Base-by-base conservation (phyloP, 352 stramenopile species). In the Phytophthora aleatoria region DNA sequence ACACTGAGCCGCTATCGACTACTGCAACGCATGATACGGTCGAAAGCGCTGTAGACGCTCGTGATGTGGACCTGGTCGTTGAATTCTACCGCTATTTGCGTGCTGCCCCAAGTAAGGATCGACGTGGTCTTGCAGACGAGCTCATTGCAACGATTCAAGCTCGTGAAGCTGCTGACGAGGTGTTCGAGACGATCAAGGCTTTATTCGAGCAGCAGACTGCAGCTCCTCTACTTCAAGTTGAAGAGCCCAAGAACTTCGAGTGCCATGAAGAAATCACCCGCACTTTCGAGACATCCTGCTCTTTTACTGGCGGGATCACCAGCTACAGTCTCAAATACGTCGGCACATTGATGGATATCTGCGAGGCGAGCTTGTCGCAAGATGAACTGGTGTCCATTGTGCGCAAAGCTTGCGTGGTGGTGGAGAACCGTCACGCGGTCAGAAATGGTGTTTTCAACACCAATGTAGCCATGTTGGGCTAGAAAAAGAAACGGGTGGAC, bases 1-100 rank as follows among this genome's bases (percentile, higher is more conserved):
- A 67, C 5, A 43, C 16, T 1, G 33, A 64, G 13, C 31, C n/a
- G 5, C 35, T 44, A 1, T n/a, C 50, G 5, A 36, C 26, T 33
- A 5, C 10, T 24, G 9, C 11, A 30, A 30, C 13, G 0, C 44
- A 6, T 33, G 31, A 20, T 52, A 50, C 49, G 28, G 33, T 71
- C 44, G 48, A 66, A 7, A 75, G 57, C 27, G 52, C 79, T 1
- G 77, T 94, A 43, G 80, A 91, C 45, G 77, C 76, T 5, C 82
- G 81, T 31, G 85, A 95, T 57, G 66, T 94, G 31, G 83, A 91
- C 50, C 68, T 93, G 10, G 84, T 95, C 28, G 63, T 87, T 13
- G 80, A 75, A 3, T 94, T 94, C 57, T 95, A 94, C 68, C 76
- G 77, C 44, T 95, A 94, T 60, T 50, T 94, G 30, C 82, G 85